Conservation (phyloP, 441 rosid genomes). For the Erodium moschatum region DNA sequence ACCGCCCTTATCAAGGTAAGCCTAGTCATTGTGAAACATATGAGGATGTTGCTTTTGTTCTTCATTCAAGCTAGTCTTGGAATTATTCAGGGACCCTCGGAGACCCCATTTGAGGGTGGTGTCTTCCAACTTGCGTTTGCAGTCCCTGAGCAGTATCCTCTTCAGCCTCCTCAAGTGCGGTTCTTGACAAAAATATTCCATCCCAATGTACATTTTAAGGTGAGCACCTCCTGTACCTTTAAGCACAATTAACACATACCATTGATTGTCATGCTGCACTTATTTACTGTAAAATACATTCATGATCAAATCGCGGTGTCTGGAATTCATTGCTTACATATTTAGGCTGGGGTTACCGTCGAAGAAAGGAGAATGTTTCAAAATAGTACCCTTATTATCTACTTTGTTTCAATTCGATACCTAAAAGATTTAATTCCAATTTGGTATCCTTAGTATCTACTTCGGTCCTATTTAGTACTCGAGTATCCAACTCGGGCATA, state of each 20-base stretch:
- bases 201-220: constrained; percentile 97
- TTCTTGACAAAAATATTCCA: constrained; percentile 96
- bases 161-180: constrained; percentile 98
- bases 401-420: not conserved
- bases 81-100: constrained; percentile 66
- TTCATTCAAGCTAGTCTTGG: not conserved
- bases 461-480: not conserved
- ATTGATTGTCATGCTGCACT: not conserved
- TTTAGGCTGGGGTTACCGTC: no score
- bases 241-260: not conserved
- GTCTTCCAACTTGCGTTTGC: constrained; percentile 90
- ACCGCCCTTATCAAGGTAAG: constrained; percentile 85
- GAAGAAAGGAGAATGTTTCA: no score
- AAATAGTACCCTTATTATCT: no score
- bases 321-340: no score
- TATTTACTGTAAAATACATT: not conserved
- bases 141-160: constrained; percentile 92
- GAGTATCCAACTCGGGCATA: not conserved
- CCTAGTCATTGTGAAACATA: not conserved
- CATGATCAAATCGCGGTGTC: not conserved
- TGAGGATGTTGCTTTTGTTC: not conserved
- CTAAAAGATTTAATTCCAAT: not conserved
- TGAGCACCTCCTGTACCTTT: constrained; percentile 18
- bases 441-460: not conserved
- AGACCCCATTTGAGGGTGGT: constrained; percentile 96